phyloP scores from a whole-genome alignment of 371 early-diverging fungal species.

The Rhizomucor miehei region DNA sequence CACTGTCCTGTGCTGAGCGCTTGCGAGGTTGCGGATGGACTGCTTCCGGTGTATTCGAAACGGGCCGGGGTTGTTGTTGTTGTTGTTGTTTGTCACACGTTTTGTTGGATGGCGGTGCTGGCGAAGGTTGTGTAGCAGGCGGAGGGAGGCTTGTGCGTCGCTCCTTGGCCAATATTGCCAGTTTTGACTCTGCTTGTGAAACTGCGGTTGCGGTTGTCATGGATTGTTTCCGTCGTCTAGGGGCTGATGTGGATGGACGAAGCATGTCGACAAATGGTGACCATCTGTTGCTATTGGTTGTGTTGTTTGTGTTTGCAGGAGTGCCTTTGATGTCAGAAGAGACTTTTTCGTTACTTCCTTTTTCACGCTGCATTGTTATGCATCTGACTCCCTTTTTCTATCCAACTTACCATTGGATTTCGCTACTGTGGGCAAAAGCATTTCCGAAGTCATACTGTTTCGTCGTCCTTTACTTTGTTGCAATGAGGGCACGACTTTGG shows the following conservation, averaged over 20 bases:
- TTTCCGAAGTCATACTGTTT: not conserved
- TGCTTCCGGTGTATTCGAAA: not conserved
- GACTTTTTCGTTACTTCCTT: no score
- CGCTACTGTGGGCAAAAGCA: no score
- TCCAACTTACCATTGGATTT: no score
- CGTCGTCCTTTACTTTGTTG: not conserved
- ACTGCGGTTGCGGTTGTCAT: no score
- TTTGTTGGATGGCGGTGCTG: not conserved
- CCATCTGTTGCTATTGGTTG: slow-evolving; percentile 5
- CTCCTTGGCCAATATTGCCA: not conserved
- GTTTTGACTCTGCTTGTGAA: no score
- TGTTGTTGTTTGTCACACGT: slow-evolving; percentile 2
- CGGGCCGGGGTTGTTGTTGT: slow-evolving; percentile 1
- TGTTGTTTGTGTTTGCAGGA: slow-evolving; percentile 1
- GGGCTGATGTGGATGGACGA: slow-evolving; percentile 1
- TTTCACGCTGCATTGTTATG: no score
- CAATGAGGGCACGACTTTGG: slow-evolving; percentile 19
- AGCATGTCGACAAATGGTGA: not conserved
- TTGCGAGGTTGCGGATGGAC: not conserved
- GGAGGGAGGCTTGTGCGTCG: not conserved
- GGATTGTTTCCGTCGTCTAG: no score
- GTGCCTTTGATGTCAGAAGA: not conserved
- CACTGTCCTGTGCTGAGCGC: slow-evolving; percentile 6
- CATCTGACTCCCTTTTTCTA: no score
- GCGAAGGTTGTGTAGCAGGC: slow-evolving; percentile 1